Evolutionary conservation across 257 asterid genomes (phyloP).

Genomic region (Petrea volubilis): DNA sequence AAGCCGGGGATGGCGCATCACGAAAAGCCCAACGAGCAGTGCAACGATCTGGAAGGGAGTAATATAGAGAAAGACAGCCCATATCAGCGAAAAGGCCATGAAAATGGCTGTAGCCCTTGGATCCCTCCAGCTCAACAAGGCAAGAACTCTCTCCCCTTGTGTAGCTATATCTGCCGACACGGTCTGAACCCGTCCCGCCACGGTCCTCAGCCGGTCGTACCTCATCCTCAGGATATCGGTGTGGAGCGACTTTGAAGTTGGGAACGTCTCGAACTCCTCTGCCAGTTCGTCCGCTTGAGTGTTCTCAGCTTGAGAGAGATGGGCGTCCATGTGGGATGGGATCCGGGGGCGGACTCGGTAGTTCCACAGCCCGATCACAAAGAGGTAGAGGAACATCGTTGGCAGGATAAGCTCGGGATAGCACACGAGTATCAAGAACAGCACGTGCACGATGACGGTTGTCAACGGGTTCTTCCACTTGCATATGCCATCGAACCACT

Average conservation of each 20-base stretch:
- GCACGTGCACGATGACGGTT: conserved; percentile 68
- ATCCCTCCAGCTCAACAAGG: conserved; percentile 92
- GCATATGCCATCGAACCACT: conserved; percentile 74
- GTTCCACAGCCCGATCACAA: conserved; percentile 86
- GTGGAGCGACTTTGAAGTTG: conserved; percentile 47
- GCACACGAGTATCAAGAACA: conserved; percentile 77
- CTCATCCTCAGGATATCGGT: conserved; percentile 57
- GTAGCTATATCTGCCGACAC: conserved; percentile 83
- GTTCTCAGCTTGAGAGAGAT: conserved; percentile 77
- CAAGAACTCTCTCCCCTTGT: conserved; percentile 81
- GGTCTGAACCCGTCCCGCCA: conserved; percentile 80
- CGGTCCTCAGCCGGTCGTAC: conserved; percentile 68
- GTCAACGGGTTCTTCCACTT: conserved; percentile 83
- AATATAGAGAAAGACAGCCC: conserved; percentile 72
- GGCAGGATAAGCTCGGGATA: conserved; percentile 83
- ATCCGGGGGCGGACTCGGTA: conserved; percentile 66
- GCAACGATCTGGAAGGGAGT: conserved; percentile 81
- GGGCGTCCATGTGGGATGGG: conserved; percentile 91
- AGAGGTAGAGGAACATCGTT: conserved; percentile 84
- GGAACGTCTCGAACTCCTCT: conserved; percentile 84
- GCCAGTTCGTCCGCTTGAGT: conserved; percentile 69
- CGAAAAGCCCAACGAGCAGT: conserved; percentile 61
- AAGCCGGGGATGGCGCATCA: conserved; percentile 79
- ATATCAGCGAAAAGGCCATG: conserved; percentile 53
- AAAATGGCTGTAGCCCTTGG: conserved; percentile 84